Conservation (phyloP, 495 filamentous ascomycete species). For the Neurospora sp. region DNA sequence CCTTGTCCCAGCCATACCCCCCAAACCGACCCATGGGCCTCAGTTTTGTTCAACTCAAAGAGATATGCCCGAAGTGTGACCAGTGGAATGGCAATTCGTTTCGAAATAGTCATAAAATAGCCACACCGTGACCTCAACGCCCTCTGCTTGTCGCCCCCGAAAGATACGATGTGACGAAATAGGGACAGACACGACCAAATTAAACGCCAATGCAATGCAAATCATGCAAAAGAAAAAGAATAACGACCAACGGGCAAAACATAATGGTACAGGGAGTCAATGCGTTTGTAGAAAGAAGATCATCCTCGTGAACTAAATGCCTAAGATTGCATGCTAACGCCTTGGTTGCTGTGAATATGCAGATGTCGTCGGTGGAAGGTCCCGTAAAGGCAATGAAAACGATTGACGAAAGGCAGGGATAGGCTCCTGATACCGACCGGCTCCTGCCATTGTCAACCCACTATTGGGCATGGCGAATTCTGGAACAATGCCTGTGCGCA, state of each 20-base stretch:
- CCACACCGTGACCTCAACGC: neutral
- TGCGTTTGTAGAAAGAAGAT: neutral
- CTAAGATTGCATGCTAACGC: neutral
- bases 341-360: neutral
- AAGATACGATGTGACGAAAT: neutral
- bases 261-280: neutral
- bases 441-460: neutral
- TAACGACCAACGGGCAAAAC: neutral
- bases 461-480: constrained; percentile 40
- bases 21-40: neutral
- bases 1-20: neutral
- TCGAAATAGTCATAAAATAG: neutral
- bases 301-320: neutral
- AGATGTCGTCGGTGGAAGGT: neutral
- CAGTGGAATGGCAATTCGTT: neutral
- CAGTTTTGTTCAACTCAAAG: neutral
- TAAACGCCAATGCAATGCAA: neutral
- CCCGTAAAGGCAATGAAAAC: neutral
- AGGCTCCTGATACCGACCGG: neutral
- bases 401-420: neutral
- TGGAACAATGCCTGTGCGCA: constrained; percentile 73
- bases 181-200: neutral
- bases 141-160: neutral
- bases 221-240: neutral
- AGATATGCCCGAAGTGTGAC: neutral